A percentile compares a stretch with the other conserved stretches of the same genome.
Evolutionary conservation across 768 basidiomycete species (phyloP).

Genomic region (Cyclocybe aegerita): DNA sequence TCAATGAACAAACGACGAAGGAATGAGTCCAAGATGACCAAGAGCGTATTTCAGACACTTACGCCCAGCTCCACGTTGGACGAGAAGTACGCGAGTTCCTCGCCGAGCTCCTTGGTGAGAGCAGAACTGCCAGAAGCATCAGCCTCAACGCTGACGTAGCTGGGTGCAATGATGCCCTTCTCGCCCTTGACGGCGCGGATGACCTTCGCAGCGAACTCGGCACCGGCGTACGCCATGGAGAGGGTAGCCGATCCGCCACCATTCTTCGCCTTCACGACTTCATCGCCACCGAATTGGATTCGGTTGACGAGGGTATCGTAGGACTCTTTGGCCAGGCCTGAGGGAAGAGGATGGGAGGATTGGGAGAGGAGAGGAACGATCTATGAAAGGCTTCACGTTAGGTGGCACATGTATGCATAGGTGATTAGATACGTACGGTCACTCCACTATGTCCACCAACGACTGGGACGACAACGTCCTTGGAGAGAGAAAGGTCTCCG

Average conservation of each 20-base stretch:
- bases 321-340: constrained; percentile 42
- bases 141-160: constrained; percentile 77
- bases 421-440: constrained; percentile 51
- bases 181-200: constrained; percentile 85
- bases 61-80: constrained; percentile 88
- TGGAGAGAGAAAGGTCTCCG: constrained; percentile 59
- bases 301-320: constrained; percentile 72
- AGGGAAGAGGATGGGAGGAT: constrained; percentile 74
- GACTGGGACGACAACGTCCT: constrained; percentile 78
- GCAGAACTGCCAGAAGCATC: constrained; percentile 70
- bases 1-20: background rate
- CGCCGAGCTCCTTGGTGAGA: constrained; percentile 77
- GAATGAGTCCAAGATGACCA: constrained; percentile 3
- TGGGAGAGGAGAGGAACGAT: constrained; percentile 95
- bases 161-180: constrained; percentile 82
- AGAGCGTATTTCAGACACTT: constrained; percentile 24
- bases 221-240: constrained; percentile 95
- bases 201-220: constrained; percentile 82
- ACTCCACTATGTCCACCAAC: constrained; percentile 94
- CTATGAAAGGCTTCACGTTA: constrained; percentile 32
- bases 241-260: constrained; percentile 94
- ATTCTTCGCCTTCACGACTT: constrained; percentile 98
- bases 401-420: background rate
- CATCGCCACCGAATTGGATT: constrained; percentile 95
- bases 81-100: constrained; percentile 85